phyloP scores from a whole-genome alignment of 768 basidiomycete genomes.

The Candolleomyces eurysporus region DNA sequence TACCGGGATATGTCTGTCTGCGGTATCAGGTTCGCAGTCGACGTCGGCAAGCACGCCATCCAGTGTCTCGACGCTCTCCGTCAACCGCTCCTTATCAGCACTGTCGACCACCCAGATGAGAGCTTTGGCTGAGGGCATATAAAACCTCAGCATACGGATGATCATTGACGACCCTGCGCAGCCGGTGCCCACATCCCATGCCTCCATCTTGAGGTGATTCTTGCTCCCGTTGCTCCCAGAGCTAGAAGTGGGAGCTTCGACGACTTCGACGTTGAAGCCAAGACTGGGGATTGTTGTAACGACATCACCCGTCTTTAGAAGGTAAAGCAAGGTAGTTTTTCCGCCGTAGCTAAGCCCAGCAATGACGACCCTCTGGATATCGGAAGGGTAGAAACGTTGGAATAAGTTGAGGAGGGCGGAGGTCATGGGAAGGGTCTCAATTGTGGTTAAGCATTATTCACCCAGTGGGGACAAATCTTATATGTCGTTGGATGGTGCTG shows the following conservation, averaged over 20 bases:
- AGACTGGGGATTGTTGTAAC: constrained; percentile 39
- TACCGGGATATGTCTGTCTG: constrained; percentile 22
- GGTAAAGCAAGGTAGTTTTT: constrained; percentile 48
- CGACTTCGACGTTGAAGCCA: constrained; percentile 61
- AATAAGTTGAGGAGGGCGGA: constrained; percentile 26
- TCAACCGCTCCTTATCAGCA: constrained; percentile 41
- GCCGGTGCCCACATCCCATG: constrained; percentile 63
- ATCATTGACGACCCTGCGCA: constrained; percentile 45
- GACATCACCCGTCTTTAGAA: constrained; percentile 37
- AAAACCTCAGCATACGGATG: constrained; percentile 25
- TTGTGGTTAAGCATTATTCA: too few species aligned
- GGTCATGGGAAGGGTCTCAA: constrained; percentile 10
- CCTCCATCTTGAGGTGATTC: constrained; percentile 45
- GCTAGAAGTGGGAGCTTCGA: constrained; percentile 24
- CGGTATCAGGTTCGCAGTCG: constrained; percentile 5
- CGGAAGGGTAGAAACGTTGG: constrained; percentile 24
- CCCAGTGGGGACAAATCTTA: too few species aligned
- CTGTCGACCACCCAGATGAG: constrained; percentile 69
- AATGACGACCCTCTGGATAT: constrained; percentile 21
- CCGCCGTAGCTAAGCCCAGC: constrained; percentile 39
- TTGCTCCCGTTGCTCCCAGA: not conserved
- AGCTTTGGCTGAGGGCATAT: constrained; percentile 39
- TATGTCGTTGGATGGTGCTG: too few species aligned
- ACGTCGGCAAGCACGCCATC: constrained; percentile 31
- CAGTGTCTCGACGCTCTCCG: constrained; percentile 52